Base-by-base conservation (phyloP, 495 filamentous ascomycete species). In the Evansstolkia leycettana region DNA sequence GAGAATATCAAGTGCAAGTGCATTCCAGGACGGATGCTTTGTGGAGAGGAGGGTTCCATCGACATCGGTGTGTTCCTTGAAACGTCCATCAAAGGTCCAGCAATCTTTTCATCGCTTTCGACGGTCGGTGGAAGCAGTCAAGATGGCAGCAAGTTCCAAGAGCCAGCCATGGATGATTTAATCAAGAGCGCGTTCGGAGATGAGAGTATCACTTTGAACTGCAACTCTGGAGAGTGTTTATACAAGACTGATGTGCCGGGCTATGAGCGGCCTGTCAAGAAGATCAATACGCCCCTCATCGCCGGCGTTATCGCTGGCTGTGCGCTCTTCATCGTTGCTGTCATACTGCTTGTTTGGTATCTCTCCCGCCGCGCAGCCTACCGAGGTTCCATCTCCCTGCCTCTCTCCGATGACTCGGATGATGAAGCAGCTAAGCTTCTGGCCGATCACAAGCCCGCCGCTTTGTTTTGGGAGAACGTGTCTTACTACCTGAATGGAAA, bases 201-300 rank as follows among this genome's bases (percentile, higher is more conserved):
- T 41, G 64, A 74, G 40, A 95, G 77, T 47, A 98, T 98, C 42
- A 70, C 77, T 26, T 58, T 98, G 31, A 67, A 76, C 25, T 98
- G 90, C 52, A 60, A 78, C 41, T 69, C 87, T 13, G 90, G 90
- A 37, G 90, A 98, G 56, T 98, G 90, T 65, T 62, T 98, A 17
- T 83, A 94, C 57, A 73, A 76, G 41, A 92, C 87, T 7, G 84
- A 95, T 39, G 80, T 94, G 13, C 90, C 90, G 8, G 92, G 90
- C 17, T 96, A 90, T 51, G 62, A 80, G 36, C 73, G 85, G 27
- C 82, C 88, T 3, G 66, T 96, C 33, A 95, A 95, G 60, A 77
- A 81, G 48, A 96, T 98, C 63, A 98, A 98, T 54, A 98, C 88
- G 0, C 90, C 92, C 8, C 65, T 98, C 30, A 96, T 98, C 47